A percentile compares a stretch with the other conserved stretches of the same genome.
phyloP scores from a whole-genome alignment of 305 asterid species.

The Fraxinus xanthoxyloides region DNA sequence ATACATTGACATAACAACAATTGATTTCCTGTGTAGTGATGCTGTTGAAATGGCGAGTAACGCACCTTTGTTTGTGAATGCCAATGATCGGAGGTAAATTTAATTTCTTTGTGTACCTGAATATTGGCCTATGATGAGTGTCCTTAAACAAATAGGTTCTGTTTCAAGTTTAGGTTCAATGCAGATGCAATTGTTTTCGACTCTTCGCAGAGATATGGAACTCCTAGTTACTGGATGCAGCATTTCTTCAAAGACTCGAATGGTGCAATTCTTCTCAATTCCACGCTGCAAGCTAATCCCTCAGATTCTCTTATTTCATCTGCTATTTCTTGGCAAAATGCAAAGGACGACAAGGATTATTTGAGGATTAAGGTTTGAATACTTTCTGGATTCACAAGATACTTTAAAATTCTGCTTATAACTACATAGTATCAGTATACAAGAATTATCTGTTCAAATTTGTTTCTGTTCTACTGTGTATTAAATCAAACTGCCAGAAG shows the following conservation, averaged over 20 bases:
- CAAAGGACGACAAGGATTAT: constrained; percentile 38
- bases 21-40: constrained; percentile 51
- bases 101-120: not conserved
- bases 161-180: constrained; percentile 53
- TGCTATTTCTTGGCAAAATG: constrained; percentile 59
- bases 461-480: not conserved
- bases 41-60: constrained; percentile 85
- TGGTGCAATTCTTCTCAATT: constrained; percentile 68
- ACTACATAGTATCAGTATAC: not conserved
- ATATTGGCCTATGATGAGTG: not conserved
- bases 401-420: not conserved
- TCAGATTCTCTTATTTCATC: constrained; percentile 60
- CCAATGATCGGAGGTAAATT: constrained; percentile 59
- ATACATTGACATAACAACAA: not conserved
- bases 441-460: not conserved
- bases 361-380: constrained; percentile 51
- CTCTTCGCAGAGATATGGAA: constrained; percentile 70
- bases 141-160: not conserved
- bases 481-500: not conserved
- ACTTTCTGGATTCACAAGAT: not conserved
- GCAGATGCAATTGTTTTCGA: constrained; percentile 93
- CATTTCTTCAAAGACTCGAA: constrained; percentile 78
- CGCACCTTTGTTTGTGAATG: constrained; percentile 86
- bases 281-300: constrained; percentile 49
- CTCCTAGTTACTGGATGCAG: constrained; percentile 98